A percentile compares a stretch with the other conserved stretches of the same genome.
Conservation (phyloP, 805 yeast genomes). For the Komagataella populi region DNA sequence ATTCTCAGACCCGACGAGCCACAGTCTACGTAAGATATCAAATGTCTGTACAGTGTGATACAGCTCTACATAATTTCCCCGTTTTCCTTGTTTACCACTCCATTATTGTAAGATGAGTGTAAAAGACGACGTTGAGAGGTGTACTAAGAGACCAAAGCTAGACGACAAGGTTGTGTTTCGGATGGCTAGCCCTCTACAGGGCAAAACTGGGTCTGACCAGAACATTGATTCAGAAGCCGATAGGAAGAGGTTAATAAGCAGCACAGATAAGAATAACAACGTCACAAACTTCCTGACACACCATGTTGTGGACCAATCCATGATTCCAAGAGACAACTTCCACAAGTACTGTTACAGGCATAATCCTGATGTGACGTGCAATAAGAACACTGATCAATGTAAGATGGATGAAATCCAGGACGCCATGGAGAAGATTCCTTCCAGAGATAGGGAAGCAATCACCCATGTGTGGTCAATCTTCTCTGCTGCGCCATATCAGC, state of each 20-base stretch:
- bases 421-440: slow-evolving; percentile 42
- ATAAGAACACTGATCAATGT: slow-evolving; percentile 49
- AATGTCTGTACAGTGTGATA: neutral
- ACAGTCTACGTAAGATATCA: neutral
- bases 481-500: slow-evolving; percentile 56
- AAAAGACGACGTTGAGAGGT: neutral
- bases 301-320: slow-evolving; percentile 22
- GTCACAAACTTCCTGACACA: slow-evolving; percentile 21
- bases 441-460: slow-evolving; percentile 65
- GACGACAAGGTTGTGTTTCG: neutral
- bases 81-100: neutral
- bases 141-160: neutral
- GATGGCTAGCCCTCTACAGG: neutral
- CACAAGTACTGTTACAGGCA: slow-evolving; percentile 83
- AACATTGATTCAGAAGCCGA: neutral
- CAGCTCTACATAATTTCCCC: neutral
- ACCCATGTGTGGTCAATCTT: slow-evolving; percentile 78
- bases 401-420: slow-evolving; percentile 54
- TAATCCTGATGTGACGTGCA: slow-evolving; percentile 75
- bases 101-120: neutral
- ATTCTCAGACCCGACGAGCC: neutral
- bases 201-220: neutral
- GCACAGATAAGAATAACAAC: slow-evolving; percentile 7
- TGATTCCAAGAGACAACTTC: slow-evolving; percentile 34
- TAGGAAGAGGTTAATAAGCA: neutral